phyloP scores from a whole-genome alignment of 306 rosid species.

The Glycine tomentella region DNA sequence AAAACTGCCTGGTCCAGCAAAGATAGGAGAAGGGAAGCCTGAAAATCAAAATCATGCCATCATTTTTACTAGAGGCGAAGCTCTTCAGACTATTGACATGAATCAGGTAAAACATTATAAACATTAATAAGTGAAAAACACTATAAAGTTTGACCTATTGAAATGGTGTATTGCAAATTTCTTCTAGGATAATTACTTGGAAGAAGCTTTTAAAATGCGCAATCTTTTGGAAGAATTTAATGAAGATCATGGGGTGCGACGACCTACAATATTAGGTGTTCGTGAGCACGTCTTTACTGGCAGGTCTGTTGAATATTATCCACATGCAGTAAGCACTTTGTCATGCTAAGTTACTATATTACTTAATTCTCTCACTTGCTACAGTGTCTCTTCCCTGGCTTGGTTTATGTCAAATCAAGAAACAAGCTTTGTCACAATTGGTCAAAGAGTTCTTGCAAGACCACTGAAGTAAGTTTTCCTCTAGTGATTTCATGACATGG shows the following conservation, averaged over 20 bases:
- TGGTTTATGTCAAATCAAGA: slow-evolving; percentile 99
- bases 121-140: slow-evolving; percentile 6
- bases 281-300: slow-evolving; percentile 99
- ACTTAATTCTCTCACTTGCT: slow-evolving; percentile 35
- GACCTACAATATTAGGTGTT: slow-evolving; percentile 92
- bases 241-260: slow-evolving; percentile 97
- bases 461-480: slow-evolving; percentile 83
- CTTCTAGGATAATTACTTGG: slow-evolving; percentile 92
- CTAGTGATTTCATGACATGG: slow-evolving; percentile 35
- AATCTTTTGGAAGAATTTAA: slow-evolving; percentile 95
- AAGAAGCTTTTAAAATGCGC: slow-evolving; percentile 98
- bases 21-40: slow-evolving; percentile 98
- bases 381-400: slow-evolving; percentile 98
- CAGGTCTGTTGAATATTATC: slow-evolving; percentile 65
- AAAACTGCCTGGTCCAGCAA: slow-evolving; percentile 88
- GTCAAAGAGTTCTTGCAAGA: slow-evolving; percentile 98
- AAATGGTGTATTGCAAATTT: slow-evolving; percentile 46
- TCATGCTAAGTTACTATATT: slow-evolving; percentile 23
- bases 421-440: slow-evolving; percentile 92
- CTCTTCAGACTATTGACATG: slow-evolving; percentile 98
- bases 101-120: slow-evolving; percentile 71
- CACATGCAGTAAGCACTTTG: slow-evolving; percentile 26
- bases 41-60: slow-evolving; percentile 99
- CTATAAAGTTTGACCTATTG: slow-evolving; percentile 43
- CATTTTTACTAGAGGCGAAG: slow-evolving; percentile 95